Evolutionary conservation across 2,329 filamentous ascomycete species (phyloP), one percentile per base, ranked within the genome.

Genomic region (Cadophora sp.): DNA sequence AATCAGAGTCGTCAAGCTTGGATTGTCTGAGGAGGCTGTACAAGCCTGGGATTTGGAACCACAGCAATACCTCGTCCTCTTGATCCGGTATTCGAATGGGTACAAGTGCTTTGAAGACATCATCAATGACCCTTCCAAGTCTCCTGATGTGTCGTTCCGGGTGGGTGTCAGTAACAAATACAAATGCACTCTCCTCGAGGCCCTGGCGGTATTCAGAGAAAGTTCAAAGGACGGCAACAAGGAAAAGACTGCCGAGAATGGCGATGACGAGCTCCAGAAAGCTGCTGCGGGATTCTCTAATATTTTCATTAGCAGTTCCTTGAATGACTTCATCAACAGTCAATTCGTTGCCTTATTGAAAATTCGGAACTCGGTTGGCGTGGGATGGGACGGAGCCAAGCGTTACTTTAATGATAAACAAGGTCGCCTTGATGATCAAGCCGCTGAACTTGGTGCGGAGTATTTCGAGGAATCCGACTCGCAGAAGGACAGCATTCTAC

Each of bases 31-130:
- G 46, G 92, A 94, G 75, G 89, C 89, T 0, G 86, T 93, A 79
- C 85, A 91, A 74, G 92, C 93, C 1, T 97, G 94, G 94, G 85
- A 90, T 68, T 78, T 97, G 12, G 79, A 86, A 16, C 79, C 83
- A 0, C 79, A 83, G 0, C 90, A 94, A 40, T 94, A 95, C 74
- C 78, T 97, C 48, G 86, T 95, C 4, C 82, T 97, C 4, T 81
- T 97, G 26, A 85, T 96, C 53, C 85, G 86, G 43, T 91, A 91
- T 71, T 80, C 83, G 0, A 78, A 79, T n/a, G 83, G 82, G 0
- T 97, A 97, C 78, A 83, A 82, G 37, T 80, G 81, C 3, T 80
- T 91, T 60, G 84, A 90, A 19, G 77, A 85, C 0, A 77, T 92
- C 11, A 76, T 86, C 16, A 75, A 78, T 0, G 77, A 81, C 64